Conservation (phyloP, 345 rosid genomes). For the Viola odorata region DNA sequence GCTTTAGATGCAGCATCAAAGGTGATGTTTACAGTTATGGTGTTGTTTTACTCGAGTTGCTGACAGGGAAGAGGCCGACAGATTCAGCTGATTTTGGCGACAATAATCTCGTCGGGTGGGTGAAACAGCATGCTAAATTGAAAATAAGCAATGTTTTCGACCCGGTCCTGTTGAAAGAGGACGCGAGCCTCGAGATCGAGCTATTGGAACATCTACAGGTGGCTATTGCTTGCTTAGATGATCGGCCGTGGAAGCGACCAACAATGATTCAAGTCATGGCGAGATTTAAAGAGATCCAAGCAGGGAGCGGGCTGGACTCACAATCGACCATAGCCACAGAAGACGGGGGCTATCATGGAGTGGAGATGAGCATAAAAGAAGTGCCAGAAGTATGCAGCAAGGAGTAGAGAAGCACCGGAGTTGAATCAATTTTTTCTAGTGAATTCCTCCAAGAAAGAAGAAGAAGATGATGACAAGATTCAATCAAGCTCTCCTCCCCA, state of each 20-base stretch:
- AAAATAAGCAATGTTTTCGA: constrained; percentile 73
- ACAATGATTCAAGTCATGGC: constrained; percentile 80
- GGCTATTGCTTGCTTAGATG: constrained; percentile 82
- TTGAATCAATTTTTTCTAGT: constrained; percentile 15
- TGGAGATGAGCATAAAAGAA: constrained; percentile 82
- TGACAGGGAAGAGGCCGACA: constrained; percentile 85
- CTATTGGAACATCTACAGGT: constrained; percentile 64
- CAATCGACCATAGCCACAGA: constrained; percentile 64
- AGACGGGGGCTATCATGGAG: constrained; percentile 59
- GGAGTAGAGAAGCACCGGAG: background rate
- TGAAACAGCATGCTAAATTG: constrained; percentile 79
- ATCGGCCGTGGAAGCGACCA: constrained; percentile 61
- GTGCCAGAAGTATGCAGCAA: constrained; percentile 47
- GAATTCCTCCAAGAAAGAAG: constrained; percentile 20
- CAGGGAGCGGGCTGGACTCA: constrained; percentile 71
- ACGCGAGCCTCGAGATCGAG: constrained; percentile 63
- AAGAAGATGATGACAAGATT: constrained; percentile 12
- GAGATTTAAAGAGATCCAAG: constrained; percentile 69
- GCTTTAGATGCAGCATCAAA: constrained; percentile 78
- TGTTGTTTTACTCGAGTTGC: constrained; percentile 81
- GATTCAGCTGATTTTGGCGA: constrained; percentile 96
- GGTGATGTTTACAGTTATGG: constrained; percentile 98
- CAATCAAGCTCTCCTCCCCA: constrained; percentile 5
- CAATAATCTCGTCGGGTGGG: constrained; percentile 98
- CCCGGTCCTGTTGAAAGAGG: constrained; percentile 65